These are phyloP conservation scores for Hyaloscypha variabilis DNA, from an alignment of 495 filamentous ascomycete genomes.

Conservation along the genomic window DNA sequence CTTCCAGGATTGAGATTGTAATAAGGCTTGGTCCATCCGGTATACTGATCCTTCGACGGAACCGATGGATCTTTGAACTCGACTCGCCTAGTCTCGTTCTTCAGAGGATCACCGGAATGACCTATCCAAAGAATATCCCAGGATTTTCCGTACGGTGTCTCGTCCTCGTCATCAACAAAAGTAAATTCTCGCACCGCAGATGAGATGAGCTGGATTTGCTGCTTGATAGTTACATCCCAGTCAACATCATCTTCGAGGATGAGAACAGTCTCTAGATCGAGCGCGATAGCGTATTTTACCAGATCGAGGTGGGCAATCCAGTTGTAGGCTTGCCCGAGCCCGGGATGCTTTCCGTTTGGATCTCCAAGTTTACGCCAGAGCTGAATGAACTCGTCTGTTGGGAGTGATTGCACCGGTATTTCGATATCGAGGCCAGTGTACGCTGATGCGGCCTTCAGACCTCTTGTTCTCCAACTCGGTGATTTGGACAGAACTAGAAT, in stretches of 20 bases:
- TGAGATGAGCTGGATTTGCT: slow-evolving; percentile 28
- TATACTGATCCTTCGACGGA: neutral
- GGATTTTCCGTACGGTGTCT: slow-evolving; percentile 33
- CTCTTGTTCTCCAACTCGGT: slow-evolving; percentile 33
- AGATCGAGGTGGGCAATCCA: slow-evolving; percentile 41
- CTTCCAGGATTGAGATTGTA: slow-evolving; percentile 21
- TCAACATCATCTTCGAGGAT: slow-evolving; percentile 52
- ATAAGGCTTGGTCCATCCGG: slow-evolving; percentile 29
- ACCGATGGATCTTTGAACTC: neutral
- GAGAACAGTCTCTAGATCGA: slow-evolving; percentile 44
- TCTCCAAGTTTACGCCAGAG: slow-evolving; percentile 26
- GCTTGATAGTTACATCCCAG: slow-evolving; percentile 45
- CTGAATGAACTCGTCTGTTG: slow-evolving; percentile 25
- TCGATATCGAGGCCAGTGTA: slow-evolving; percentile 28
- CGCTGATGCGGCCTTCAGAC: slow-evolving; percentile 30
- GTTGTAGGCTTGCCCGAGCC: neutral
- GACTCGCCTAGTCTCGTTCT: slow-evolving; percentile 14
- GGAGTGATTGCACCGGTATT: slow-evolving; percentile 25
- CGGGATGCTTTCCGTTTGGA: slow-evolving; percentile 2
- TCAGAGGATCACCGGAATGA: slow-evolving; percentile 38
- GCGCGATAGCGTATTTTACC: slow-evolving; percentile 40
- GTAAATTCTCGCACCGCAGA: slow-evolving; percentile 25
- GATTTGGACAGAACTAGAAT: slow-evolving; percentile 29
- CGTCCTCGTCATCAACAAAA: slow-evolving; percentile 9
- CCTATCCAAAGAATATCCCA: slow-evolving; percentile 49